Evolutionary conservation across 1,139 yeast species (phyloP), one percentile per base, ranked within the genome.

Genomic region (Lizanozyma gosingica): DNA sequence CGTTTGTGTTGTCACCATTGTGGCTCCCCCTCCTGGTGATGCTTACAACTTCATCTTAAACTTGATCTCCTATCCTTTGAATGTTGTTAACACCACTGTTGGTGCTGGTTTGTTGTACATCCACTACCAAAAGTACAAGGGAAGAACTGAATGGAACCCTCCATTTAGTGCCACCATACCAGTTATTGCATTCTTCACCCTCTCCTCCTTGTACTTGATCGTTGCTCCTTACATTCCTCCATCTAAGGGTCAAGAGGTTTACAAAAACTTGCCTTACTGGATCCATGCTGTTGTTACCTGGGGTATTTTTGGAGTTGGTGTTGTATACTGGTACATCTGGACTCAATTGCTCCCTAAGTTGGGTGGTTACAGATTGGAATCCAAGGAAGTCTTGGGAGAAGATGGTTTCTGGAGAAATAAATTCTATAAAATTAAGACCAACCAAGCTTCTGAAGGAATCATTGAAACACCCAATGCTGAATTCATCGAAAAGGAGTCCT

Each of bases 171-270:
- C 94, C 2, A 65, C 83, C 16, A 58, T 79, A 38, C 79, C 83
- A 11, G 81, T 83, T 34, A 73, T 77, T 11, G 36, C 67, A 1
- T 83, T 82, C 63, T 85, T 85, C 62, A 71, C 76, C 43, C 61
- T 84, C 41, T 72, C 88, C 6, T 83, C 88, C 15, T 53, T 82
- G 18, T 86, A 84, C 56, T 67, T 86, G 55, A 73, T 84, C 42
- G 75, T 76, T 43, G 92, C 94, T 37, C 95, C 95, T 41, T 85
- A 83, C 57, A 72, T 86, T 47, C 90, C 94, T 35, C 95, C 94
- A 40, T 56, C 70, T 33, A 65, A 55, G 35, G 84, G 82, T 33
- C 83, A 82, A 62, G 67, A 70, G 38, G 88, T 82, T 43, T 85
- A 83, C 69, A 63, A 76, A 37, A 52, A 57, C 41, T 64, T 83